Percentiles rank a stretch among this genome's conserved stretches.
Conservation (phyloP, 2,329 filamentous ascomycete species). For the Alternaria postmessia region DNA sequence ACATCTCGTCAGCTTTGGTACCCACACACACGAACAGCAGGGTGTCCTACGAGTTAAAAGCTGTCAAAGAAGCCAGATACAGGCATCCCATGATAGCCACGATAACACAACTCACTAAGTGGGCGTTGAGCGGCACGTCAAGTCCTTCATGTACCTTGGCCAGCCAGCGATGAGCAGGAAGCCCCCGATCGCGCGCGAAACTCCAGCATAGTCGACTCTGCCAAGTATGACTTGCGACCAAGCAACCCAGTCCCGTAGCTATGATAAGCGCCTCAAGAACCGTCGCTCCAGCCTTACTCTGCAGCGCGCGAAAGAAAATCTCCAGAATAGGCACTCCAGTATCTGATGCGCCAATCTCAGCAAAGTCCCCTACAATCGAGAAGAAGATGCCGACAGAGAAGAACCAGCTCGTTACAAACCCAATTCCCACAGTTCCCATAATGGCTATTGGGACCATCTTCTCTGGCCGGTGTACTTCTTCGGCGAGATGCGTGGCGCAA, state of each 20-base stretch:
- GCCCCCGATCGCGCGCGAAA: constrained; percentile 60
- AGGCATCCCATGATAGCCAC: constrained; percentile 58
- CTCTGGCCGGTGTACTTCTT: constrained; percentile 59
- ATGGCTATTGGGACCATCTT: constrained; percentile 61
- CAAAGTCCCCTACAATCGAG: constrained; percentile 57
- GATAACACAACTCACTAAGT: constrained; percentile 54
- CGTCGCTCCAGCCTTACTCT: constrained; percentile 56
- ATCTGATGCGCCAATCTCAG: constrained; percentile 48
- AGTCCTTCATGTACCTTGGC: constrained; percentile 51
- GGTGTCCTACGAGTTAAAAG: constrained; percentile 51
- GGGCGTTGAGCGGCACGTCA: constrained; percentile 57
- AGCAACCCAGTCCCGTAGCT: constrained; percentile 58
- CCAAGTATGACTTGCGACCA: constrained; percentile 60
- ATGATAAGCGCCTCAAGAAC: constrained; percentile 58
- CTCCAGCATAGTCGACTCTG: constrained; percentile 62
- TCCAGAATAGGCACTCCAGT: constrained; percentile 59
- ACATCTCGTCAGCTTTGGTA: neutral
- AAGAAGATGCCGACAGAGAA: constrained; percentile 61
- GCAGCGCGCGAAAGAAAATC: constrained; percentile 56
- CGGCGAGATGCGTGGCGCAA: constrained; percentile 60
- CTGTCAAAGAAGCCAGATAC: constrained; percentile 54
- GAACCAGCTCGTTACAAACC: constrained; percentile 59
- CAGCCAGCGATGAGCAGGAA: constrained; percentile 56
- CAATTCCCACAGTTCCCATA: constrained; percentile 59
- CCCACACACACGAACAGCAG: neutral